Evolutionary conservation across 1,139 yeast species (phyloP), one percentile per base, ranked within the genome.

Genomic region (Candida gigantensis): DNA sequence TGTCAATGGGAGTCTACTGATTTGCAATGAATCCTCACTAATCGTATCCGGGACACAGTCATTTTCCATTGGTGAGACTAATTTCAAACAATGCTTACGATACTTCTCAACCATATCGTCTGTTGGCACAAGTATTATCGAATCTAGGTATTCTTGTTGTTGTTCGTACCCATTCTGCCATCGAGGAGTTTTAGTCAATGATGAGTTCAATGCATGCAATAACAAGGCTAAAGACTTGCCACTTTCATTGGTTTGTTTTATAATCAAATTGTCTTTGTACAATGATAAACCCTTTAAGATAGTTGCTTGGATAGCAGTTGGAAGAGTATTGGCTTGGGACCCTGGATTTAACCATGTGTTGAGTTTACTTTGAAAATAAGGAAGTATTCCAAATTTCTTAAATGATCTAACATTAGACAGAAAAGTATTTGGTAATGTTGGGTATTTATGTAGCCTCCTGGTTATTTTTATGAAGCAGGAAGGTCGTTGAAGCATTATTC

Each of bases 201-300:
- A 34, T n/a, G 39, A 33, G 31, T 61, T 56, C 27, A 63, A 41
- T 1, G 57, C 53, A 37, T 60, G 51, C 1, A 51, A 26, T 3
- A 60, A 43, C n/a, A 55, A 27, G 0, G 56, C 53, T 24, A 58
- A 45, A 1, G 62, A 46, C 34, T 62, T 63, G 1, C 69, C 68
- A 1, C 60, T 41, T 17, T 46, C 47, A 1, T 40, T 17, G 3
- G 41, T 45, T 1, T 60, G 59, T 13, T 47, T 45, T 3, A 53
- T 35, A 2, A 58, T 33, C 7, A 54, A 32, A 34, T 56, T 57
- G 6, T n/a, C 12, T 27, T 48, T 53, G 15, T 43, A 47, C 4
- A 56, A 49, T 11, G 44, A 44, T 16, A 56, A 45, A 5, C 50
- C 44, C 2, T 57, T 35, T 17, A 63, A 37, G 4, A 61, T 33